These are phyloP conservation scores for Wickerhamiella pararugosa DNA, from an alignment of 1,139 yeast species.

Conservation along the genomic window DNA sequence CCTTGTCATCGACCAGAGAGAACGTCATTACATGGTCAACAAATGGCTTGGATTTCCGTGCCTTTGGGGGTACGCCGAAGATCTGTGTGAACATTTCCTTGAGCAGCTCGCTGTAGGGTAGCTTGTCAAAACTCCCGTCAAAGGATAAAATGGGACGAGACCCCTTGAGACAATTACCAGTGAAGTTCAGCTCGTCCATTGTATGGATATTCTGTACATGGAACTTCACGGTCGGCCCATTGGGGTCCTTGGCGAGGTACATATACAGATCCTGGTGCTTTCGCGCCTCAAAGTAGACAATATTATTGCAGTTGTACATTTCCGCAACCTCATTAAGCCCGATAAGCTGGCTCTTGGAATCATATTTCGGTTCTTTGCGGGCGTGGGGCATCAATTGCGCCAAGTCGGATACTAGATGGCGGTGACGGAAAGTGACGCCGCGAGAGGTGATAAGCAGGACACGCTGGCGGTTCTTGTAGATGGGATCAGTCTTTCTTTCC, in stretches of 20 bases:
- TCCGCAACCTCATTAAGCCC: conserved; percentile 94
- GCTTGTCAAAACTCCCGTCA: conserved; percentile 56
- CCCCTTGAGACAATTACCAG: conserved; percentile 92
- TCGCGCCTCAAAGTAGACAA: conserved; percentile 88
- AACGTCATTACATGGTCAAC: conserved; percentile 90
- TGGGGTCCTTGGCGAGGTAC: conserved; percentile 94
- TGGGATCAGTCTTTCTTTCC: conserved; percentile 27
- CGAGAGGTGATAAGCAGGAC: conserved; percentile 82
- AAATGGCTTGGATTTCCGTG: conserved; percentile 91
- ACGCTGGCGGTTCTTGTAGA: conserved; percentile 25
- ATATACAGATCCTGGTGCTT: conserved; percentile 90
- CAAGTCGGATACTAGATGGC: conserved; percentile 81
- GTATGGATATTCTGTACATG: conserved; percentile 92
- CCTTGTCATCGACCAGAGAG: conserved; percentile 80
- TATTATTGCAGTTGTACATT: conserved; percentile 89
- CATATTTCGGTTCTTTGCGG: conserved; percentile 91
- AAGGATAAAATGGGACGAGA: conserved; percentile 91
- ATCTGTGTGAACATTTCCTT: conserved; percentile 76
- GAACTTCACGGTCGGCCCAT: conserved; percentile 93
- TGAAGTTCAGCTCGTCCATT: conserved; percentile 86
- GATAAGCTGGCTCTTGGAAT: conserved; percentile 75
- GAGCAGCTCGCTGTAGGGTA: conserved; percentile 53
- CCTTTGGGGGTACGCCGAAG: conserved; percentile 92
- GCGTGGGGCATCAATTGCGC: conserved; percentile 78
- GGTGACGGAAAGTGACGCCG: conserved; percentile 85